Percentiles rank a stretch among this genome's conserved stretches.
Conservation (phyloP, 139 green algal species). For the Volvox reticuliferus region DNA sequence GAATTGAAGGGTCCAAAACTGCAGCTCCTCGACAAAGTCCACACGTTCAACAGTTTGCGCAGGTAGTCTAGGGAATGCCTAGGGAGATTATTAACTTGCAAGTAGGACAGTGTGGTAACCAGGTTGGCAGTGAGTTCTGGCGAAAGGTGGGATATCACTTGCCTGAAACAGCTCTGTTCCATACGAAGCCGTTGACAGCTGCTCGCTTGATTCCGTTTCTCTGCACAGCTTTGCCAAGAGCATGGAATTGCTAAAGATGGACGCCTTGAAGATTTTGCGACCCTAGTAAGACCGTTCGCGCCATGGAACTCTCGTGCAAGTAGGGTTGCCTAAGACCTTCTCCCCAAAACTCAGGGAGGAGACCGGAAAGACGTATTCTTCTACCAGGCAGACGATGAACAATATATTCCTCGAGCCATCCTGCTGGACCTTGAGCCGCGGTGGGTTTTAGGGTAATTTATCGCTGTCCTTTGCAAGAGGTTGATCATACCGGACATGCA, state of each 20-base stretch:
- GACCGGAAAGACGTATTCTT: conserved; percentile 99
- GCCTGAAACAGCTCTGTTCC: background rate
- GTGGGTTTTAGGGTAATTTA: conserved; percentile 46
- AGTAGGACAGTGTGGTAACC: conserved; percentile 99
- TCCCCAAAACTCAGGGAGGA: conserved; percentile 55
- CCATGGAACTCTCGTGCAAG: background rate
- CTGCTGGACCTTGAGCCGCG: conserved; percentile 97
- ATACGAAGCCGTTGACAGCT: background rate
- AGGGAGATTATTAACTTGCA: conserved; percentile 98
- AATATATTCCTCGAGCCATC: conserved; percentile 96
- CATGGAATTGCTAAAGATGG: conserved; percentile 98
- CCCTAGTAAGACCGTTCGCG: conserved; percentile 64
- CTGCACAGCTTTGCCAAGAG: conserved; percentile 88
- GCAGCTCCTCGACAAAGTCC: too few relatives aligned
- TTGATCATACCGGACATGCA: conserved; percentile 45
- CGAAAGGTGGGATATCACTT: conserved; percentile 65
- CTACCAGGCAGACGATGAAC: conserved; percentile 99
- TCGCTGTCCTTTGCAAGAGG: background rate
- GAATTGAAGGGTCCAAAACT: too few relatives aligned
- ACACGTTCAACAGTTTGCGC: too few relatives aligned
- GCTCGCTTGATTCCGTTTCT: background rate
- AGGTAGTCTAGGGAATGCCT: conserved; percentile 80
- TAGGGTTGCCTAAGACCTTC: background rate
- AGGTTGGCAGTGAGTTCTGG: conserved; percentile 99
- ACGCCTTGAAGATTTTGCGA: conserved; percentile 92